phyloP scores from a whole-genome alignment of 2,329 filamentous ascomycete species.

The Aspergillus chevalieri region DNA sequence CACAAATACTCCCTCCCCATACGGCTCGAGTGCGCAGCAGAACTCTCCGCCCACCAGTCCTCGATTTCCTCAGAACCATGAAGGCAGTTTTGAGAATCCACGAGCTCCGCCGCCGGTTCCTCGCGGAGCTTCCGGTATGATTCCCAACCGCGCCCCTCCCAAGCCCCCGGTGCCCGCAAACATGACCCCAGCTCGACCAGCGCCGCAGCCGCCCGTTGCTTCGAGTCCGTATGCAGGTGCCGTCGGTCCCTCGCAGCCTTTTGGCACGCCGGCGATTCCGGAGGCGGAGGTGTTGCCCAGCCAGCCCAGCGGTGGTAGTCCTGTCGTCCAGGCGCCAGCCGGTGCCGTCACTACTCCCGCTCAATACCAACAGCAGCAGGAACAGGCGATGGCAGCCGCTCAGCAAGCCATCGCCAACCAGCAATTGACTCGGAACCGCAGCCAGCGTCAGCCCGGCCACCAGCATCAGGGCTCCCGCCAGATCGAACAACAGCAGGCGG shows the following conservation, averaged over 20 bases:
- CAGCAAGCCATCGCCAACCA: slow-evolving; percentile 67
- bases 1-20: slow-evolving; percentile 40
- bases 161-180: slow-evolving; percentile 60
- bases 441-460: slow-evolving; percentile 58
- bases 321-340: slow-evolving; percentile 52
- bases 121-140: slow-evolving; percentile 48
- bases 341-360: slow-evolving; percentile 35
- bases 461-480: slow-evolving; percentile 44
- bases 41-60: slow-evolving; percentile 77
- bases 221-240: slow-evolving; percentile 31
- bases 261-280: slow-evolving; percentile 46
- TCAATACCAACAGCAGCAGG: slow-evolving; percentile 65
- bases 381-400: slow-evolving; percentile 72
- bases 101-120: slow-evolving; percentile 87
- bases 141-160: slow-evolving; percentile 79
- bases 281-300: slow-evolving; percentile 56
- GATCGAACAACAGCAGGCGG: slow-evolving; percentile 43
- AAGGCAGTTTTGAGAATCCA: slow-evolving; percentile 96
- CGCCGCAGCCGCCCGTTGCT: slow-evolving; percentile 35
- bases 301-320: slow-evolving; percentile 63
- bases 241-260: slow-evolving; percentile 28
- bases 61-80: slow-evolving; percentile 79
- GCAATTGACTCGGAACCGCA: slow-evolving; percentile 65
- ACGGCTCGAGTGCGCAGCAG: slow-evolving; percentile 55
- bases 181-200: slow-evolving; percentile 36